A percentile compares a stretch with the other conserved stretches of the same genome.
These are phyloP conservation scores for Phaeosphaeria sp. DNA, from an alignment of 2,329 filamentous ascomycete species.

Conservation along the genomic window DNA sequence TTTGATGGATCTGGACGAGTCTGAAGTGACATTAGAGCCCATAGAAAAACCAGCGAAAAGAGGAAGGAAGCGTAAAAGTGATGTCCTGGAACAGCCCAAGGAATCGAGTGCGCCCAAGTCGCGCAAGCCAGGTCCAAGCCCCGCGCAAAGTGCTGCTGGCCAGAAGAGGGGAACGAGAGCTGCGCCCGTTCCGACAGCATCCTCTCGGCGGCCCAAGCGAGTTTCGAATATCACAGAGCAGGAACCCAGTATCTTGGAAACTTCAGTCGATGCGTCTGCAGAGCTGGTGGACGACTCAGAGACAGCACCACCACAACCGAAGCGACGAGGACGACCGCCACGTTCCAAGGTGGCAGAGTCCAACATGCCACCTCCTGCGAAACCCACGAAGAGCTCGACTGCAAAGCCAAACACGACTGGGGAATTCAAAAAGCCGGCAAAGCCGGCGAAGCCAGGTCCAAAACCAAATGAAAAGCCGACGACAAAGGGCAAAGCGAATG, in stretches of 20 bases:
- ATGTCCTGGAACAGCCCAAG: slow-evolving; percentile 26
- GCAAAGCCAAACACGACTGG: slow-evolving; percentile 14
- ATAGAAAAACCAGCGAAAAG: slow-evolving; percentile 32
- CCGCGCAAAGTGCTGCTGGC: slow-evolving; percentile 13
- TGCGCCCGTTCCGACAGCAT: slow-evolving; percentile 13
- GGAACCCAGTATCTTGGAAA: slow-evolving; percentile 31
- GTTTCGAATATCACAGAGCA: slow-evolving; percentile 38
- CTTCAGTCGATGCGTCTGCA: slow-evolving; percentile 20
- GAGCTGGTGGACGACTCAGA: slow-evolving; percentile 33
- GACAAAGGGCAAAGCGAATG: slow-evolving; percentile 10
- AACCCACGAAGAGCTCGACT: slow-evolving; percentile 11
- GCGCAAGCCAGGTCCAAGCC: slow-evolving; percentile 24
- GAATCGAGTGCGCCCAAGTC: slow-evolving; percentile 18
- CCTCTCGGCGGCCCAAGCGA: slow-evolving; percentile 34
- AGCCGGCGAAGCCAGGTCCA: slow-evolving; percentile 8
- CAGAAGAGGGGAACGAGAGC: slow-evolving; percentile 31
- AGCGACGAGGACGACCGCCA: slow-evolving; percentile 35
- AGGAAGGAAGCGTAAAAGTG: slow-evolving; percentile 40
- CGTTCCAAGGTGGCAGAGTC: slow-evolving; percentile 24
- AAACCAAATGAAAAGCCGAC: slow-evolving; percentile 24
- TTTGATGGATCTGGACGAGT: slow-evolving; percentile 33
- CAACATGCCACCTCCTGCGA: slow-evolving; percentile 13
- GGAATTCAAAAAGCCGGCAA: slow-evolving; percentile 7
- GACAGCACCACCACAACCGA: slow-evolving; percentile 19
- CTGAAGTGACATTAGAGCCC: slow-evolving; percentile 33